These are phyloP conservation scores for Pseudoturritis turrita DNA, from an alignment of 345 rosid species.

Conservation along the genomic window DNA sequence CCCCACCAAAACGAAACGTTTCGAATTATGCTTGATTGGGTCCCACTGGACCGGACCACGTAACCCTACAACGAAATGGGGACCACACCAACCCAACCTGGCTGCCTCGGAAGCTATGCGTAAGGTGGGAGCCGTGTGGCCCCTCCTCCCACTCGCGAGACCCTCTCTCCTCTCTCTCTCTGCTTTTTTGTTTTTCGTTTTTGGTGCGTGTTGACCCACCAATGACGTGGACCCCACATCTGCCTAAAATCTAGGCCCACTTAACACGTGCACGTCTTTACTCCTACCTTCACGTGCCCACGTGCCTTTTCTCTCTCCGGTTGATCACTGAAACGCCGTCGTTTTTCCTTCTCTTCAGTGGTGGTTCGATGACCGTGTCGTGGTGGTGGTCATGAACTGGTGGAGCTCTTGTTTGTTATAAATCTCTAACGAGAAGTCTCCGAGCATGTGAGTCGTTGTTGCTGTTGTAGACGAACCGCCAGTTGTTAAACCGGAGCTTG, in stretches of 20 bases:
- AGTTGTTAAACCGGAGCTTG: conserved; percentile 35
- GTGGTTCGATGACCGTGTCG: conserved; percentile 44
- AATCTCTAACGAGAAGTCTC: conserved; percentile 75
- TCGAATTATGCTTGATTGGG: conserved; percentile 1
- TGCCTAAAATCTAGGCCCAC: conserved; percentile 45
- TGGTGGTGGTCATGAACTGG: conserved; percentile 45
- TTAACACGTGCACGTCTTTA: conserved; percentile 52
- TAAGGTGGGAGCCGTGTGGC: conserved; percentile 27
- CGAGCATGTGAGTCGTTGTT: conserved; percentile 45
- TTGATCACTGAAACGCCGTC: conserved; percentile 1
- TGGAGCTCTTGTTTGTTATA: conserved; percentile 64
- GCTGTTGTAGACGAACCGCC: conserved; percentile 13
- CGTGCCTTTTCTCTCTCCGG: conserved; percentile 36
- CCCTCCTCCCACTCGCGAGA: conserved; percentile 20
- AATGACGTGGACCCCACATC: conserved; percentile 33
- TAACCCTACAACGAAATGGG: conserved; percentile 25
- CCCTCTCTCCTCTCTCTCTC: background rate
- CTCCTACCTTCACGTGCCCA: conserved; percentile 45
- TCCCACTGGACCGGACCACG: conserved; percentile 43
- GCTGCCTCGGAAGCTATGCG: conserved; percentile 48
- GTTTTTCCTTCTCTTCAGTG: conserved; percentile 23
- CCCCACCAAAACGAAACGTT: conserved; percentile 20
- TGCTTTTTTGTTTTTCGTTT: background rate
- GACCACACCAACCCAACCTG: conserved; percentile 42
- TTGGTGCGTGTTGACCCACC: conserved; percentile 53